Evolutionary conservation across 2,329 filamentous ascomycete species (phyloP).

Genomic region (Sclerotinia minor): DNA sequence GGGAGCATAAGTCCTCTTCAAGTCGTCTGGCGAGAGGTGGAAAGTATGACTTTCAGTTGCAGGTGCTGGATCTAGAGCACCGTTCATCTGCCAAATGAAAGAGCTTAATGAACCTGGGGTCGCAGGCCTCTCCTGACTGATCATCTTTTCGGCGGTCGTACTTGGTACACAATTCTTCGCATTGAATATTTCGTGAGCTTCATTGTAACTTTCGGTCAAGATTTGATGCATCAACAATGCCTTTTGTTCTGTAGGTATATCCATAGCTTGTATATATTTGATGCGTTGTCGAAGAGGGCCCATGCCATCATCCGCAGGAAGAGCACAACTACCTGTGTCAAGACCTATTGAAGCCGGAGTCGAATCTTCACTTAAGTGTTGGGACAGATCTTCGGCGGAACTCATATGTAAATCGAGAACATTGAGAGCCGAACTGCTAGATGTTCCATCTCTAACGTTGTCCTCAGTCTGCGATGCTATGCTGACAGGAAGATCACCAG

Average conservation of each 20-base stretch:
- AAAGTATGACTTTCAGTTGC: constrained; percentile 45
- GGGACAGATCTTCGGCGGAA: constrained; percentile 33
- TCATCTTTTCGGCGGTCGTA: constrained; percentile 37
- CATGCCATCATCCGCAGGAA: constrained; percentile 80
- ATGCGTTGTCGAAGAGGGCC: constrained; percentile 65
- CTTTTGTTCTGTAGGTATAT: constrained; percentile 62
- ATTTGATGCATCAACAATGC: constrained; percentile 70
- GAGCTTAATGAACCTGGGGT: constrained; percentile 53
- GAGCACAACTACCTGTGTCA: constrained; percentile 34
- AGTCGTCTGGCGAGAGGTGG: constrained; percentile 58
- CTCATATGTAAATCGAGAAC: constrained; percentile 31
- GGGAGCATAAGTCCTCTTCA: constrained; percentile 67
- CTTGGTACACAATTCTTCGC: constrained; percentile 35
- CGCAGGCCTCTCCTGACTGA: constrained; percentile 46
- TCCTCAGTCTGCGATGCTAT: constrained; percentile 35
- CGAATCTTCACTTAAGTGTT: constrained; percentile 33
- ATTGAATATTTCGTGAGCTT: constrained; percentile 43
- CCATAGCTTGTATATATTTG: constrained; percentile 63
- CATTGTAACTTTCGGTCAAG: constrained; percentile 67
- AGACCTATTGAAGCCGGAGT: constrained; percentile 25
- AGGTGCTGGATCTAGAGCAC: constrained; percentile 30
- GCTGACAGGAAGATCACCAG: constrained; percentile 36
- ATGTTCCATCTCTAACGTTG: constrained; percentile 30
- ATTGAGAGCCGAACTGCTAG: constrained; percentile 22
- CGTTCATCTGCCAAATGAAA: constrained; percentile 57